Evolutionary conservation across 2,329 filamentous ascomycete genomes (phyloP).

Genomic region (Hymenoscyphus occultus): DNA sequence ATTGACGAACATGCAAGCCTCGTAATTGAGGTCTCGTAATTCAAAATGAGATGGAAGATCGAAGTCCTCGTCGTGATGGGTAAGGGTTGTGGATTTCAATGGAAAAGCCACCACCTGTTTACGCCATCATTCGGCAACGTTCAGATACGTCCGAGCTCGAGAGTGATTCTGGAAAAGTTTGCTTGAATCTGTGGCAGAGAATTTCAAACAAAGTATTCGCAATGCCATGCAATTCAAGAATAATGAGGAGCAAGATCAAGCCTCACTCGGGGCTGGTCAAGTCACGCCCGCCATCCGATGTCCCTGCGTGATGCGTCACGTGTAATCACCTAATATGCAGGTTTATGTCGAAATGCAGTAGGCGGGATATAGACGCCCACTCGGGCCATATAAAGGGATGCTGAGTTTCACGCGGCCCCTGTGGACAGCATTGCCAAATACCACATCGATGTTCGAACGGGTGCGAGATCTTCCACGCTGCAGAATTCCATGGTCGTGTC

Average conservation of each 20-base stretch:
- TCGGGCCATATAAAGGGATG: constrained; percentile 6
- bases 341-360: constrained; percentile 10
- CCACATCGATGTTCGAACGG: neutral
- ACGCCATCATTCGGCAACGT: constrained; percentile 3
- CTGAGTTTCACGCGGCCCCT: constrained; percentile 8
- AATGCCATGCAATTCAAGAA: neutral
- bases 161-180: neutral
- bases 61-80: neutral
- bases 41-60: neutral
- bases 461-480: neutral
- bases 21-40: constrained; percentile 6
- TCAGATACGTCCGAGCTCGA: neutral
- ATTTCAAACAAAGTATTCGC: neutral
- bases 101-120: constrained; percentile 3
- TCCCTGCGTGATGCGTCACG: constrained; percentile 6
- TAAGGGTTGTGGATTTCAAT: neutral
- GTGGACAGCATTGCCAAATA: neutral
- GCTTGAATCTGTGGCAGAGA: neutral
- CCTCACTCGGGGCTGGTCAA: neutral
- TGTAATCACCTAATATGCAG: constrained; percentile 12
- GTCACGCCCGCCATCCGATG: neutral
- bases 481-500: neutral
- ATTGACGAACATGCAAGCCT: neutral
- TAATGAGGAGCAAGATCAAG: neutral
- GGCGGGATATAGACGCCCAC: constrained; percentile 6